Base-by-base conservation (phyloP, 306 rosid species). In the Cucumis cinereus region DNA sequence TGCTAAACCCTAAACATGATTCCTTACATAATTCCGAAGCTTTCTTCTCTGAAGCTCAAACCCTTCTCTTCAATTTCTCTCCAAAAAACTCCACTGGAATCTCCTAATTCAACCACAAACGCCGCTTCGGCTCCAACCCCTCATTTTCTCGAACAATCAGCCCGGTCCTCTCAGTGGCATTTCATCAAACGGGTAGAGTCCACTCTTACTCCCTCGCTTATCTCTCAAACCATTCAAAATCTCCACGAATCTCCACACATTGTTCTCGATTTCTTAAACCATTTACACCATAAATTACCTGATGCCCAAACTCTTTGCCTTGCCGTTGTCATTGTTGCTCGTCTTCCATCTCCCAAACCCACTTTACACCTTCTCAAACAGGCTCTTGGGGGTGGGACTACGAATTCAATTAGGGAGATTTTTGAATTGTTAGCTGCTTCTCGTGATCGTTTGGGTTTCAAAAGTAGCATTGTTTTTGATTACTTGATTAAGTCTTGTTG, bases 81-180 rank as follows among this genome's bases (percentile, higher is more conserved):
- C 56, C 75, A 77, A 10, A 55, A n/a, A 60, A 8, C 67, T 23
- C 26, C 85, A 22, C 69, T 55, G 19, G 62, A 76, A 57, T 57
- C 83, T 77, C 81, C 58, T 53, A 58, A 79, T 35, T 35, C 11
- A 33, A 76, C 74, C 16, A 26, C 80, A 5, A 58, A 16, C 14
- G 4, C 67, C 15, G 5, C 64, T 74, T 58, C 61, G 1, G 76
- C 87, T 14, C 74, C 87, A 69, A 81, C 96, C 24, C 81, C 73
- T 8, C 19, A 81, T 5, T 50, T n/a, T 3, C 80, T 93, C 1
- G 77, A 85, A 4, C 24, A 73, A 73, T 80, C 83, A 1, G 85
- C 88, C 57, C 77, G 84, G 12, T 80, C 96, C 68, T 93, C 93
- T 82, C 90, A 88, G 82, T 93, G 98, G 97, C 89, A 91, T 88